Conservation (phyloP, 352 stramenopile species). For the Pythium sukuiense region DNA sequence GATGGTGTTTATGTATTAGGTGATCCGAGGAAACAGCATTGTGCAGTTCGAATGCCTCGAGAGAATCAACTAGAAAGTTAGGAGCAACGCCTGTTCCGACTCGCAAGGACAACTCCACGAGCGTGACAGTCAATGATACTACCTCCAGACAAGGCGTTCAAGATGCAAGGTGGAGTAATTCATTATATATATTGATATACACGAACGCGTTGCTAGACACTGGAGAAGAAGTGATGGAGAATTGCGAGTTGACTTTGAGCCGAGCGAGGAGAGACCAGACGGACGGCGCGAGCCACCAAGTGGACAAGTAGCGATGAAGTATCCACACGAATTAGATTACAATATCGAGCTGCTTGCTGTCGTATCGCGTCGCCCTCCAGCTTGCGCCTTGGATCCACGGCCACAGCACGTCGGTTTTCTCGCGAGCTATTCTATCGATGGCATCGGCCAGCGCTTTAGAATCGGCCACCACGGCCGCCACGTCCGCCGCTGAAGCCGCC, state of each 20-base stretch:
- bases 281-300: conserved; percentile 4
- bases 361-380: background rate
- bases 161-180: conserved; percentile 14
- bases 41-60: conserved; percentile 90
- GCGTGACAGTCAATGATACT: too few species aligned
- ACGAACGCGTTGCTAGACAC: conserved; percentile 23
- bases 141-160: background rate
- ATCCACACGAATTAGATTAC: conserved; percentile 28
- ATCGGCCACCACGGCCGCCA: conserved; percentile 36
- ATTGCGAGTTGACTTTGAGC: conserved; percentile 1
- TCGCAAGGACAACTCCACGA: background rate
- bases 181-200: conserved; percentile 34
- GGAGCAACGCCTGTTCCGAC: background rate
- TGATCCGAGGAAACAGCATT: conserved; percentile 90
- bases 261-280: background rate
- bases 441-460: conserved; percentile 23
- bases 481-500: conserved; percentile 31
- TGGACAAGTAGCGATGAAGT: conserved; percentile 14
- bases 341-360: conserved; percentile 20
- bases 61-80: conserved; percentile 44
- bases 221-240: background rate
- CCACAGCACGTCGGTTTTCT: conserved; percentile 3
- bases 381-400: background rate
- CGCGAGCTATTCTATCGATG: conserved; percentile 29
- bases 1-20: conserved; percentile 31